Evolutionary conservation across 1,284 basidiomycete species (phyloP).

Genomic region (Pseudozyma sp.): DNA sequence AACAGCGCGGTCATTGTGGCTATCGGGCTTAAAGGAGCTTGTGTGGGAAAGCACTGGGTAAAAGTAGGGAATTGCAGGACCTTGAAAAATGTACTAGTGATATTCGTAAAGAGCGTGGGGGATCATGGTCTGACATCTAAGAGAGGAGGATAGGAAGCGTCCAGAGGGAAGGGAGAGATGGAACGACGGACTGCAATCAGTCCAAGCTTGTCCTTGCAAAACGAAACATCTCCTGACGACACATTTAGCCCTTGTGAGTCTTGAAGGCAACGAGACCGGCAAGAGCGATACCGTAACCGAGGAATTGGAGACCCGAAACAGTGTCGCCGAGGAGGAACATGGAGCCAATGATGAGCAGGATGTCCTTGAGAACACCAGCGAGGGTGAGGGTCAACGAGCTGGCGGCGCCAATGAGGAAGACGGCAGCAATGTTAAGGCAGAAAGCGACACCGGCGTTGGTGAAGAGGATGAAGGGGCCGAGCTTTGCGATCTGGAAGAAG

Average conservation of each 20-base stretch:
- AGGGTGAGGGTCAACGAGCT: constrained; percentile 90
- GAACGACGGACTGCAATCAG: neutral
- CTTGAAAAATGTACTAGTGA: neutral
- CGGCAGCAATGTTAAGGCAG: constrained; percentile 89
- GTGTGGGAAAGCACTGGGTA: neutral
- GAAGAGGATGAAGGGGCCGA: constrained; percentile 83
- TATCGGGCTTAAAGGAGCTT: constrained; percentile 2
- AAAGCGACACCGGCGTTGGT: constrained; percentile 90
- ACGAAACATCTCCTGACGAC: neutral
- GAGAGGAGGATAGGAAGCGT: no score
- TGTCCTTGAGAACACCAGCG: constrained; percentile 93
- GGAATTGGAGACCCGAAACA: constrained; percentile 85
- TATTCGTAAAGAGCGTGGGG: neutral
- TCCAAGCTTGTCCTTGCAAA: neutral
- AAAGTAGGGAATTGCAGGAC: no score
- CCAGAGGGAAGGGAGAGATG: no score
- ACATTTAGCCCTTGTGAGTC: constrained; percentile 75
- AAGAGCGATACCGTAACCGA: constrained; percentile 89
- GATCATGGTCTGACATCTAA: no score
- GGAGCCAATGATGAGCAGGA: constrained; percentile 89
- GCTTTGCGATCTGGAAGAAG: constrained; percentile 78
- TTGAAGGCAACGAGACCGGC: constrained; percentile 83
- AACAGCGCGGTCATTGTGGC: neutral
- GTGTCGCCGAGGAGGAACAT: constrained; percentile 83
- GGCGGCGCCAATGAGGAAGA: constrained; percentile 90